Evolutionary conservation across 208 protist species (phyloP).

Genomic region (Borovskyia barvae): DNA sequence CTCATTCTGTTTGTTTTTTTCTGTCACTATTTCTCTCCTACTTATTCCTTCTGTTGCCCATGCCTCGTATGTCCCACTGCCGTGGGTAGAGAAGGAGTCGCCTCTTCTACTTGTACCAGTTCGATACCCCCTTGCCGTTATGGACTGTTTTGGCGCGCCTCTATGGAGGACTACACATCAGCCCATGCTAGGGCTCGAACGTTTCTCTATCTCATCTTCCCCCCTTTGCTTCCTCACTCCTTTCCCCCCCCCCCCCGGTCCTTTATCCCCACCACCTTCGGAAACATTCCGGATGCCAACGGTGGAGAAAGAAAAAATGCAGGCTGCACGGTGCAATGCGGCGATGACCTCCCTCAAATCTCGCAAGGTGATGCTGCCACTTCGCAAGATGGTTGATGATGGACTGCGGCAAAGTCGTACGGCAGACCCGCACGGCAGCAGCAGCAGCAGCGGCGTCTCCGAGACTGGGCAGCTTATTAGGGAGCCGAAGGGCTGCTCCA

Average conservation of each 20-base stretch:
- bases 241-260: neutral
- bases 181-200: no score
- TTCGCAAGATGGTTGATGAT: neutral
- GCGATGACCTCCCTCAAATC: neutral
- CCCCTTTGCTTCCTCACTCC: neutral
- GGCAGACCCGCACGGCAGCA: neutral
- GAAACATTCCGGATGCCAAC: no score
- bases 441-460: neutral
- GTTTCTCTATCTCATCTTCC: neutral
- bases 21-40: neutral
- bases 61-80: no score
- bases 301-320: no score
- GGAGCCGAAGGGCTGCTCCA: slow-evolving; percentile 36
- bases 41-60: neutral
- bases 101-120: no score
- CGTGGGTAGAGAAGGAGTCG: no score
- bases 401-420: no score
- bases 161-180: no score
- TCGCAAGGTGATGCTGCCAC: neutral
- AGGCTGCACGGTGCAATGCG: no score
- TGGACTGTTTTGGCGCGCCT: no score
- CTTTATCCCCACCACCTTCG: no score
- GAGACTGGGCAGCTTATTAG: neutral
- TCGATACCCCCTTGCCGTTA: no score
- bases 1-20: neutral